phyloP scores from a whole-genome alignment of 805 yeast genomes.

The Ogataea pilisensis region DNA sequence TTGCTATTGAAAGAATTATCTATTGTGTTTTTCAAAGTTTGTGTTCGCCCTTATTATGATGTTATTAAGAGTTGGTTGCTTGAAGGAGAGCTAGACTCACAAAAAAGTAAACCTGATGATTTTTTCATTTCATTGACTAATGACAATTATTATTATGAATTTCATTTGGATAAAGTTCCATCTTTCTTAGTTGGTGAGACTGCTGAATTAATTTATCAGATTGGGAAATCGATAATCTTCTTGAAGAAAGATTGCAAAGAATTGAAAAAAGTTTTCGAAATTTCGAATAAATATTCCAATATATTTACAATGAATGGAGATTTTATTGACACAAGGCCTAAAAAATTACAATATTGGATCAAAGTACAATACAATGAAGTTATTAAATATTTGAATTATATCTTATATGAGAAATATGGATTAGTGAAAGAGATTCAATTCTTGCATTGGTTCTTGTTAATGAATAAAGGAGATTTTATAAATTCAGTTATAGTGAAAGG shows the following conservation, averaged over 20 bases:
- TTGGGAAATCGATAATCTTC: conserved; percentile 71
- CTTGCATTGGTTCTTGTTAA: conserved; percentile 61
- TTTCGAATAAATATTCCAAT: conserved; percentile 10
- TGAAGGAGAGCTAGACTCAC: conserved; percentile 56
- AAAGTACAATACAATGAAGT: conserved; percentile 48
- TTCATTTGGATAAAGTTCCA: conserved; percentile 37
- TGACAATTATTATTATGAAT: background rate
- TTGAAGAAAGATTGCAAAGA: conserved; percentile 64
- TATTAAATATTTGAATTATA: conserved; percentile 44
- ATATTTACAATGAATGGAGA: conserved; percentile 23
- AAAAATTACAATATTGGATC: conserved; percentile 32
- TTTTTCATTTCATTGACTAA: background rate
- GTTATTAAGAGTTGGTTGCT: conserved; percentile 64
- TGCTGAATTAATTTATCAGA: conserved; percentile 49
- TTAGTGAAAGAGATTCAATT: conserved; percentile 53
- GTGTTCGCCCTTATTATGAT: conserved; percentile 57
- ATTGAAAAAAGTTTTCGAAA: conserved; percentile 45
- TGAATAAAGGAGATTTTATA: conserved; percentile 81
- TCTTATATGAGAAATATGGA: conserved; percentile 46
- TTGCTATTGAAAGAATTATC: conserved; percentile 41
- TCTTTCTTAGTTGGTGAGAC: conserved; percentile 36
- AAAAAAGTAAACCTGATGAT: conserved; percentile 45
- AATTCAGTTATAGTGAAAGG: conserved; percentile 59
- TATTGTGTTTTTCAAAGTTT: conserved; percentile 37
- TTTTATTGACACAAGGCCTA: conserved; percentile 27